phyloP scores from a whole-genome alignment of 2,329 filamentous ascomycete species.

The Fusarium sp. region DNA sequence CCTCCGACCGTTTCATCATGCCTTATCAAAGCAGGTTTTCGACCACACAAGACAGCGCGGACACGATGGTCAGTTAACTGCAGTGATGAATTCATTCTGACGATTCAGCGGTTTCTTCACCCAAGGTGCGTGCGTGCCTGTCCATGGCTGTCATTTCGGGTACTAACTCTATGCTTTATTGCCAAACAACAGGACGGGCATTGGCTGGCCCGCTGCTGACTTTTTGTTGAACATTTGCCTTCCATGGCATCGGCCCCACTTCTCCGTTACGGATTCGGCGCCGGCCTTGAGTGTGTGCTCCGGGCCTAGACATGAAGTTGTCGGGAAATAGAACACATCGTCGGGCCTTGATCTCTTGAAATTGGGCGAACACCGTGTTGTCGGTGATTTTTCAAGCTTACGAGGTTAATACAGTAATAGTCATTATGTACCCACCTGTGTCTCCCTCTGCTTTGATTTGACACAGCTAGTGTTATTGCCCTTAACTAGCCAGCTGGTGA shows the following conservation, averaged over 20 bases:
- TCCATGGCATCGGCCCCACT: conserved; percentile 24
- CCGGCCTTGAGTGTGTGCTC: conserved; percentile 8
- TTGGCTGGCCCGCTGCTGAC: no score
- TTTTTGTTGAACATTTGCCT: no score
- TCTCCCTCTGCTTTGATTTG: not conserved
- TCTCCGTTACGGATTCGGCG: conserved; percentile 20
- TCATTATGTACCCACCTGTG: not conserved
- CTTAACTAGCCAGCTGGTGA: not conserved
- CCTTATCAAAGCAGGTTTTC: conserved; percentile 33
- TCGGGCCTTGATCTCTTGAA: not conserved
- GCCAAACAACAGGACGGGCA: conserved; percentile 5
- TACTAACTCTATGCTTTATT: conserved; percentile 18
- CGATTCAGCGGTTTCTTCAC: not conserved
- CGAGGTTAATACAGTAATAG: not conserved
- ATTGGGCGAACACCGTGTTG: not conserved
- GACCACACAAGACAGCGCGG: not conserved
- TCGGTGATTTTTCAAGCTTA: not conserved
- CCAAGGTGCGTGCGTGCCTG: not conserved
- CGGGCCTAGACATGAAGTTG: not conserved
- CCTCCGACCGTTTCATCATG: conserved; percentile 10
- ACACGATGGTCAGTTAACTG: conserved; percentile 5
- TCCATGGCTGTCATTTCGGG: conserved; percentile 10
- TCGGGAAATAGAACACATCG: not conserved
- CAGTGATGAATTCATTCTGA: conserved; percentile 18
- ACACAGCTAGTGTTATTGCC: not conserved